phyloP scores from a whole-genome alignment of 306 rosid species.

The Cicer bijugum region DNA sequence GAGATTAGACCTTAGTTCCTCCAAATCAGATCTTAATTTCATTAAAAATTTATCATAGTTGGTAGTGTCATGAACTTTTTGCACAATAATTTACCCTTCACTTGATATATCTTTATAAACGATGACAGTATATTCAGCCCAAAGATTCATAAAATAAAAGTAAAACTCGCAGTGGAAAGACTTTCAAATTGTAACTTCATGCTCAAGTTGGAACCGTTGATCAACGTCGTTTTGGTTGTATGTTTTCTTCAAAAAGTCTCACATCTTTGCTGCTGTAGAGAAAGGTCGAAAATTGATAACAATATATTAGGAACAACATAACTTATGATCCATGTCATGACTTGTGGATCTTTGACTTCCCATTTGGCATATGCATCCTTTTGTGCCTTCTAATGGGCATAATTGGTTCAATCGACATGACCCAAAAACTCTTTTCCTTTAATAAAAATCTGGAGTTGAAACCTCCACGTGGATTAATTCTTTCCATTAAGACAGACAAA shows the following conservation, averaged over 20 bases:
- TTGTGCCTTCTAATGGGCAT: neutral
- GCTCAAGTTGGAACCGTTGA: neutral
- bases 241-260: conserved; percentile 10
- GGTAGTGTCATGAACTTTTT: no score
- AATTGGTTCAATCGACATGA: neutral
- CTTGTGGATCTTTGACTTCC: neutral
- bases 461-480: conserved; percentile 1
- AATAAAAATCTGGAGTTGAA: neutral
- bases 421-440: neutral
- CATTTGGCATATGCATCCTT: neutral
- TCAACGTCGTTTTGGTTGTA: neutral
- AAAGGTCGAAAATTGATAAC: neutral
- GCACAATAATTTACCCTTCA: no score
- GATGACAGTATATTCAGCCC: no score
- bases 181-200: neutral
- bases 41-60: no score
- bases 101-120: no score
- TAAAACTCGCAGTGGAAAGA: conserved; percentile 1
- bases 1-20: no score
- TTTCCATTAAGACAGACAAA: neutral
- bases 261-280: neutral
- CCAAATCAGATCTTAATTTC: no score
- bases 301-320: neutral
- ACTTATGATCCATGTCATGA: neutral
- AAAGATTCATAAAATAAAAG: neutral